These are phyloP conservation scores for Termitomyces sp. DNA, from an alignment of 768 basidiomycete species.

Conservation along the genomic window DNA sequence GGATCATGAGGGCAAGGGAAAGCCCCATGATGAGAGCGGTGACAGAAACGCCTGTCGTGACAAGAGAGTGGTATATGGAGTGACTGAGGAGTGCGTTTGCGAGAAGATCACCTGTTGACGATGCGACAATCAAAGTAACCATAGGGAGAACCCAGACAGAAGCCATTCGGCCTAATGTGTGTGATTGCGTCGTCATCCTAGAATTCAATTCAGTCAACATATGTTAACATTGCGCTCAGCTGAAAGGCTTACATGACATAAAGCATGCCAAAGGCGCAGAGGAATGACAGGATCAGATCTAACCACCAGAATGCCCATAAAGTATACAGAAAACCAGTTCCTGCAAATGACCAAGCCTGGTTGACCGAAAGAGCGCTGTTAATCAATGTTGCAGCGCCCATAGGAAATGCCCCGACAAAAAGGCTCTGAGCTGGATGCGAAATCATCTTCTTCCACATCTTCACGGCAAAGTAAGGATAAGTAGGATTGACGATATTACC, in stretches of 20 bases:
- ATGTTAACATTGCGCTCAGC: neutral
- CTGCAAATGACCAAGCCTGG: constrained; percentile 43
- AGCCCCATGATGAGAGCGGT: constrained; percentile 31
- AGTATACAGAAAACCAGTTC: constrained; percentile 42
- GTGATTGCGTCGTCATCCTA: constrained; percentile 51
- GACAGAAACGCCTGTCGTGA: constrained; percentile 41
- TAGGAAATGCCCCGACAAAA: constrained; percentile 44
- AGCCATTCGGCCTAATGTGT: constrained; percentile 39
- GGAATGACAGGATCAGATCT: constrained; percentile 46
- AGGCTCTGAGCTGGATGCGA: constrained; percentile 39
- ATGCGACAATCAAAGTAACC: constrained; percentile 53
- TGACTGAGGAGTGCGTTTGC: constrained; percentile 32
- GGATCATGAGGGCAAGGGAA: constrained; percentile 45
- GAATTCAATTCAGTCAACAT: neutral
- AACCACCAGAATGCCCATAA: constrained; percentile 71
- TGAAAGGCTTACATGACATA: constrained; percentile 13
- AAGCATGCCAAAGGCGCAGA: constrained; percentile 18
- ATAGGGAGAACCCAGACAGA: constrained; percentile 60
- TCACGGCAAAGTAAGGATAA: neutral
- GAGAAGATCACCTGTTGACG: constrained; percentile 49
- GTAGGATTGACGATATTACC: neutral
- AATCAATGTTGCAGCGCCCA: constrained; percentile 57
- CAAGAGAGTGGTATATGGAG: constrained; percentile 31
- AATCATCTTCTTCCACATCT: constrained; percentile 37
- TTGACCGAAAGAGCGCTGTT: constrained; percentile 41